Conservation (phyloP, 345 rosid species). For the Eucalyptus dawsonii region DNA sequence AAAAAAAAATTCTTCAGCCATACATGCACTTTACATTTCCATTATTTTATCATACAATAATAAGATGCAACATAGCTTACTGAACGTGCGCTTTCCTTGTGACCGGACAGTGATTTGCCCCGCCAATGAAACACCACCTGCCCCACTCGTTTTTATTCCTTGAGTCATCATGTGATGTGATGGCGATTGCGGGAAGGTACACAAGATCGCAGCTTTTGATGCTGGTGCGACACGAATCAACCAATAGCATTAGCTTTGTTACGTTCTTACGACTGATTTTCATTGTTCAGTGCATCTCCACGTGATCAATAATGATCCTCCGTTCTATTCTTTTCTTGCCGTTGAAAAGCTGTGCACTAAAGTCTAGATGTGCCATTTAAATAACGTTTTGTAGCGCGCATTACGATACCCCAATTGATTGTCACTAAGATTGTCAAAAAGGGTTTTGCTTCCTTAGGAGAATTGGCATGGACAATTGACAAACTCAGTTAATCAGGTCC, state of each 20-base stretch:
- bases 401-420: background rate
- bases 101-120: background rate
- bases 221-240: background rate
- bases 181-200: background rate
- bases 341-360: background rate
- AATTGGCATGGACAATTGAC: background rate
- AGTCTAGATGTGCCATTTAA: background rate
- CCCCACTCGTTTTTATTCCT: background rate
- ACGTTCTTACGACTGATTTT: background rate
- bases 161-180: background rate
- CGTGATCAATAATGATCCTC: background rate
- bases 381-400: background rate
- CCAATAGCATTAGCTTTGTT: background rate
- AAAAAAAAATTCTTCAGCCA: background rate
- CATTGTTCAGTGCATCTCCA: background rate
- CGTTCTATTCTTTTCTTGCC: background rate
- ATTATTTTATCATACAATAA: background rate
- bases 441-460: background rate
- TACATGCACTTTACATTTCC: background rate
- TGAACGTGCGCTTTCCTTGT: background rate
- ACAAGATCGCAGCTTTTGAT: background rate
- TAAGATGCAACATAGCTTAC: background rate
- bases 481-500: background rate
- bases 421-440: background rate
- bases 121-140: background rate